Base-by-base conservation (phyloP, 78 protist species). In the Mastigamoeba balamuthi region DNA sequence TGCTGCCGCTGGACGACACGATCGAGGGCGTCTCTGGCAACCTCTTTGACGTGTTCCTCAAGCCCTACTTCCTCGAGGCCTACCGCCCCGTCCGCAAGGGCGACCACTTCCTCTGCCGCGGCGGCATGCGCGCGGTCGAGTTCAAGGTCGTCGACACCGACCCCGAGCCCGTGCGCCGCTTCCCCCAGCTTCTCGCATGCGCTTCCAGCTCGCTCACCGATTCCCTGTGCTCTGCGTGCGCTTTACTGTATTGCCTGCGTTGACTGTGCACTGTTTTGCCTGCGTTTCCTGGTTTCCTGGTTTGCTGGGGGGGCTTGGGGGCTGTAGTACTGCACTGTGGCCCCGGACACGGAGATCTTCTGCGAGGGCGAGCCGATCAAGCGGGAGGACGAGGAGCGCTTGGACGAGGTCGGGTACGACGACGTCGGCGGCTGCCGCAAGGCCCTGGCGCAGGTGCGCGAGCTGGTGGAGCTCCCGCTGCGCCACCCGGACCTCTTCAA, bases 281-380 rank as follows among this genome's bases (percentile, higher is more conserved):
- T 38, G 40, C 40, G 40, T 3, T 4, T 4, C 40, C 40, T 1
- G 8, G 8, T 4, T 38, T 1, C 3, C 8, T 3, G 40, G 8
- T 3, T 3, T 1, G 8, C 37, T 1, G 65, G 40, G 6, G 17
- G 17, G 58, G 58, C 58, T 48, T 25, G 17, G 17, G 58, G 33
- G 17, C 17, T 17, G 17, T 80, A 75, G 44, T 88, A 74, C 64
- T 87, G 94, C 84, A 90, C 90, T 28, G 96, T 97, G 0, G 95
- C 98, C 0, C 98, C 98, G 33, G 95, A 95, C 64, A 98, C 99
- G 0, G 84, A 87, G 43, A 97, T 99, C 79, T 95, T 88, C 91
- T 95, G 99, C 76, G 99, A 99, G 72, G 99, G 99, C 44, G 99
- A 98, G n/a, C 98, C 99, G 7, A 84, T 97, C 86, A 81, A 88